Conservation (phyloP, 306 rosid species). For the Spatholobus suberectus region DNA sequence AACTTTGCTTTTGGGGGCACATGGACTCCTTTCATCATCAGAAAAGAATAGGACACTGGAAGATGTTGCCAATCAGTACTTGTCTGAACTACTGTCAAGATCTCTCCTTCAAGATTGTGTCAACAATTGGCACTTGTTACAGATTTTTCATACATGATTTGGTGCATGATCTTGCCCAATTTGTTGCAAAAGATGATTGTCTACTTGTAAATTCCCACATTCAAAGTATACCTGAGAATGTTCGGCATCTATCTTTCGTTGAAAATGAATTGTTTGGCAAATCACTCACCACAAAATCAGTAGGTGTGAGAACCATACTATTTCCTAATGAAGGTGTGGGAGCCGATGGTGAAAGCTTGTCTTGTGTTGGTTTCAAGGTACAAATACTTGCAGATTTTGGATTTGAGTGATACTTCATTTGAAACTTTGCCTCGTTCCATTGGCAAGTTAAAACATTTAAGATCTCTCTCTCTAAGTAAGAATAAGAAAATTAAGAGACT, state of each 20-base stretch:
- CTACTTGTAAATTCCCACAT: background rate
- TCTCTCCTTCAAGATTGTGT: slow-evolving; percentile 39
- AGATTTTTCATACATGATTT: slow-evolving; percentile 38
- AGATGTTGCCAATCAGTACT: slow-evolving; percentile 30
- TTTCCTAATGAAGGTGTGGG: background rate
- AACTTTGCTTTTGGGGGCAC: slow-evolving; percentile 40
- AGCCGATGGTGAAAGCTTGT: background rate
- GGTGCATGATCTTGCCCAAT: slow-evolving; percentile 41
- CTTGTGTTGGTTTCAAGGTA: background rate
- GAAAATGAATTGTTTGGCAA: background rate
- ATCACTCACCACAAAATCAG: background rate
- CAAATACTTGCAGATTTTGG: background rate
- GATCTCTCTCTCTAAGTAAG: background rate
- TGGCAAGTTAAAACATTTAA: slow-evolving; percentile 20
- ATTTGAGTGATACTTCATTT: background rate
- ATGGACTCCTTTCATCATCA: slow-evolving; percentile 37
- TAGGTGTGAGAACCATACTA: background rate
- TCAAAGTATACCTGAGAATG: background rate
- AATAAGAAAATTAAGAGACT: background rate
- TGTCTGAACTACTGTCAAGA: slow-evolving; percentile 36
- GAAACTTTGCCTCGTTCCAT: background rate
- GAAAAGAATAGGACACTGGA: background rate
- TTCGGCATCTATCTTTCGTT: slow-evolving; percentile 1
- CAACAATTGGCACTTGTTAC: background rate
- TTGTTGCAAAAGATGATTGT: slow-evolving; percentile 29